Evolutionary conservation across 2,329 filamentous ascomycete genomes (phyloP), one percentile per base, ranked within the genome.

Genomic region (Neopestalotiopsis sp.): DNA sequence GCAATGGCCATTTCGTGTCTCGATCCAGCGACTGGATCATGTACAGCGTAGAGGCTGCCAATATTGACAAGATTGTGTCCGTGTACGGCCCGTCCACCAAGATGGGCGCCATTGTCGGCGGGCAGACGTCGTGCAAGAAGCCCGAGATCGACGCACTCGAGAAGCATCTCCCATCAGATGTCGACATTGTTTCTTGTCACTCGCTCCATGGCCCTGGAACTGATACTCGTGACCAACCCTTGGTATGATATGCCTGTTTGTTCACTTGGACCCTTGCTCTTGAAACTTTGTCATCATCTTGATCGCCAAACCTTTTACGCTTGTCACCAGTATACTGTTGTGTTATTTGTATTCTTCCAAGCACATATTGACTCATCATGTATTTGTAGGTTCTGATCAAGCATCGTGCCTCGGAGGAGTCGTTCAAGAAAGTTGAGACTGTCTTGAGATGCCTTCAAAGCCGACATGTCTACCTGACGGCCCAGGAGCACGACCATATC

Each of bases 11-110:
- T 84, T 88, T 95, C 80, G 96, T 99, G 76, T 98, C 96, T 75
- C 91, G 96, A 83, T 91, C 91, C 81, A 98, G 95, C 91, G 95
- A 98, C 87, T 98, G 95, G 82, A 97, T 98, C 83, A 94, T 99
- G 79, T 99, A 99, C 88, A 97, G 93, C 82, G 96, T 99, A 81
- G 95, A 98, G 83, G 96, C 96, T 71, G 94, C 94, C 76, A 89
- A 91, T 73, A 97, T 99, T 81, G 92, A 94, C 79, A 88, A 88
- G 74, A 93, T 98, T 75, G 96, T 98, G 76, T 92, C 91, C 71
- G 86, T 92, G 76, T 99, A 94, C 81, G 96, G 95, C 72, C 95
- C 95, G 75, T 98, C 96, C 73, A 99, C 96, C 69, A 98, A 98
- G 80, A 88, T 96, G 77, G 92, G 93, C 72, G 96, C 96, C 73